Evolutionary conservation across 805 yeast genomes (phyloP), one percentile per base, ranked within the genome.

Genomic region (Saturnispora dispora): DNA sequence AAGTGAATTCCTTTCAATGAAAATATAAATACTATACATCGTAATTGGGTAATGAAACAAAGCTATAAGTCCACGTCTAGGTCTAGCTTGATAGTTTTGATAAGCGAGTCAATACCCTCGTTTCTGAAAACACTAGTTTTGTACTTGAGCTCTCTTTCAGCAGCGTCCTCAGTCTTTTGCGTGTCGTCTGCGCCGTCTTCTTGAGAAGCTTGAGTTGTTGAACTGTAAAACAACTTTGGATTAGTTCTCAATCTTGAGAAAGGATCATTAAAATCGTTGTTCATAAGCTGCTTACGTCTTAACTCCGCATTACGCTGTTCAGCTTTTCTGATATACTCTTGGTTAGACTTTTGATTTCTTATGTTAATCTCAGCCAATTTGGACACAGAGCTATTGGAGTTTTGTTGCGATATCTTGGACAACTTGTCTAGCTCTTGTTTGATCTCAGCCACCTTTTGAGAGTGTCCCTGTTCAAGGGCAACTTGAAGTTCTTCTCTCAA

Each of bases 231-330:
- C 54, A 88, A 80, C 60, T 87, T 79, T 1, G 97, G 87, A 55
- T 82, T 85, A 1, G 98, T 91, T 64, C 87, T 84, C 63, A 93
- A 77, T 65, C 98, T 81, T 58, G 85, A 80, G 68, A 93, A 93
- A 22, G 99, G 98, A 70, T 93, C 87, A 46, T 58, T 64, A 45
- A 62, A 58, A 43, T 58, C 62, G 20, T 59, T 75, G 79, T 50
- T 78, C 73, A 52, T 69, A 68, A 42, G 59, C 71, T 51, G 74
- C 57, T 57, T 64, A 58, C 68, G 79, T 57, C 82, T 76, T 63
- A 69, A 71, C 49, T 78, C 83, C 20, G 77, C 75, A 46, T 85
- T 80, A 58, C 73, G 73, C 47, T 81, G 67, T 64, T 90, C 97
- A 0, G 96, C 96, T 60, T 77, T 76, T 62, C 95, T 82, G 58